These are phyloP conservation scores for Aureococcus anophagefferens DNA, from an alignment of 108 stramenopile genomes.

Conservation along the genomic window DNA sequence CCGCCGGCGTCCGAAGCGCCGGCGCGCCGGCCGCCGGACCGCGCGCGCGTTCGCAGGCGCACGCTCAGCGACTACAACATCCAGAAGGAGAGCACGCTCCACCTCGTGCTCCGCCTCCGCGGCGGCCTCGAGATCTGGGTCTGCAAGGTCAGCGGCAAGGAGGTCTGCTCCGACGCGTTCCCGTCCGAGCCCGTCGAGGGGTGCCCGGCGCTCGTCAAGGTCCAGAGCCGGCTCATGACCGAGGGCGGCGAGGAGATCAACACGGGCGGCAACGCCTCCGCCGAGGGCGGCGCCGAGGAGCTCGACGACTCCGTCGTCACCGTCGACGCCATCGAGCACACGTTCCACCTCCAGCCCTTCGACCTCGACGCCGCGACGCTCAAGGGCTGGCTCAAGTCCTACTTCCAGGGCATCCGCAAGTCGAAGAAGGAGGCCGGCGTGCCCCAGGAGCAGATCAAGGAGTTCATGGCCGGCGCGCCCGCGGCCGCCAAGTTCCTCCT, in stretches of 20 bases:
- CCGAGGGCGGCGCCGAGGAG: not conserved
- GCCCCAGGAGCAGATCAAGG: constrained; percentile 22
- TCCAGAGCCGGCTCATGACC: not conserved
- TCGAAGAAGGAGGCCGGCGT: constrained; percentile 10
- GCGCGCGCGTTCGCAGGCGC: too few relatives aligned
- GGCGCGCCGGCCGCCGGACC: constrained; percentile 56
- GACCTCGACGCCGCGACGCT: not conserved
- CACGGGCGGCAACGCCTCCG: not conserved
- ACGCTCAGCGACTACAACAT: constrained; percentile 93
- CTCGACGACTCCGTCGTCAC: not conserved
- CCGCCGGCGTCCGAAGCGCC: too few relatives aligned
- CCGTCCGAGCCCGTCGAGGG: not conserved
- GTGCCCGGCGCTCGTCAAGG: not conserved
- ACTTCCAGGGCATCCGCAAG: constrained; percentile 12
- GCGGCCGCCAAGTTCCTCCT: constrained; percentile 14
- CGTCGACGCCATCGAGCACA: not conserved
- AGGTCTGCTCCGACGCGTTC: not conserved
- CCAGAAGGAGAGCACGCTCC: constrained; percentile 91
- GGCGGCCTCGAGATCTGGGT: constrained; percentile 43
- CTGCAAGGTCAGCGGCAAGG: not conserved
- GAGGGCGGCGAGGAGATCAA: constrained; percentile 1
- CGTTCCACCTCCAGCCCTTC: not conserved
- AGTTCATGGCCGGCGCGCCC: constrained; percentile 11
- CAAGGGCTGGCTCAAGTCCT: constrained; percentile 18
- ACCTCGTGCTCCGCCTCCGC: constrained; percentile 77